Base-by-base conservation (phyloP, 345 rosid genomes). In the Euphorbia peplus region DNA sequence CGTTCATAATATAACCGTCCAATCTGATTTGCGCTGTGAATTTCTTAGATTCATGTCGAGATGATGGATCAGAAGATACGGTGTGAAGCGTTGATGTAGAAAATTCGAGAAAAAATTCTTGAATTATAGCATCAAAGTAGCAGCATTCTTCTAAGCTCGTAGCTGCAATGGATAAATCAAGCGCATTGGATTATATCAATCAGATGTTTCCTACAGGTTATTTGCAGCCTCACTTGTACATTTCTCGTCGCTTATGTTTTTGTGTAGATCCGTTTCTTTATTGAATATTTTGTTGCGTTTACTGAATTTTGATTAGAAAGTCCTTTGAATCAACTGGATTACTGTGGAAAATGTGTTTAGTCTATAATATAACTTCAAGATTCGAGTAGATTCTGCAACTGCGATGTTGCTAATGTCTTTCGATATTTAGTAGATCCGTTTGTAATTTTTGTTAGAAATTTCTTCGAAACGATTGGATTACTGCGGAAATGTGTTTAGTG, bases 141-240 rank as follows among this genome's bases (percentile, higher is more conserved):
- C 28, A 10, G 26, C 57, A 52, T 53, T 53, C 14, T 53, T 53
- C 14, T 12, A 11, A 53, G 19, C 0, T 57, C 37, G 26, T 29
- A 57, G 8, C 28, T 14, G 51, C 37, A 60, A 95, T 91, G 99
- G 99, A 90, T 79, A 95, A 91, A 81, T 83, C 95, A 21, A 90
- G 96, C 79, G 87, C 98, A 39, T 64, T 95, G 77, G 99, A 91
- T 79, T 91, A 95, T 82, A 95, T 95, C 74, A 95, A 95, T 78
- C 99, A 95, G 83, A 95, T 95, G 99, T 95, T 95, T 55, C 99
- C 99, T 29, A 88, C 97, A 82, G 99, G 99, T 88, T 41, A 44
- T 44, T 44, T 44, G 42, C 18, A 44, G 15, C 50, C 18, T 44
- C 50, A 44, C 0, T 44, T 44, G 2, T 58, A 21, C 13, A 19